phyloP scores from a whole-genome alignment of 192 early-diverging fungal species.

The Ambispora gerdemannii region DNA sequence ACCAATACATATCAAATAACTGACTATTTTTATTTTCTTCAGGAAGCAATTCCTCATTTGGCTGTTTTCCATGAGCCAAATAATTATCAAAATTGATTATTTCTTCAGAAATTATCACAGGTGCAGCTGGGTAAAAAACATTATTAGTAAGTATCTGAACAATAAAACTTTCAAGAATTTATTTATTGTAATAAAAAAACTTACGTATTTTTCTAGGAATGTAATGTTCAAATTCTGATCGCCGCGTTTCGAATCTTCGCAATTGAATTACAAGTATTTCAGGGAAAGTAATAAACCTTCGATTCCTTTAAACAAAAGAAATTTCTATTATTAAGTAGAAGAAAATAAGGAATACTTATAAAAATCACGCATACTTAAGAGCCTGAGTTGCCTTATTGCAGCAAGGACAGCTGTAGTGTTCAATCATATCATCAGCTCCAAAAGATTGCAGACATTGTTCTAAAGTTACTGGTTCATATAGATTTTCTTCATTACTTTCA shows the following conservation, averaged over 20 bases:
- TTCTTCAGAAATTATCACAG: constrained; percentile 53
- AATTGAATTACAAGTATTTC: constrained; percentile 69
- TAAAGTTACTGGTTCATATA: constrained; percentile 58
- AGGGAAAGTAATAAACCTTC: constrained; percentile 71
- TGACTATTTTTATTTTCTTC: constrained; percentile 48
- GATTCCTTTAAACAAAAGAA: constrained; percentile 39
- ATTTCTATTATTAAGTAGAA: not conserved
- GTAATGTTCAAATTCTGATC: constrained; percentile 79
- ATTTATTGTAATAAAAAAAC: not conserved
- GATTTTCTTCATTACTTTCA: constrained; percentile 16
- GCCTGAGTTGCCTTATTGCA: constrained; percentile 61
- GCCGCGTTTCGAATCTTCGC: constrained; percentile 67
- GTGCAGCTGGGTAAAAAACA: constrained; percentile 43
- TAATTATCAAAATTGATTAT: constrained; percentile 66
- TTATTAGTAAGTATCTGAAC: not conserved
- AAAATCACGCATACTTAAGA: constrained; percentile 42
- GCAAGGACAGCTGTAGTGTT: constrained; percentile 62
- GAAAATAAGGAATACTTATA: not conserved
- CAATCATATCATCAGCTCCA: constrained; percentile 50
- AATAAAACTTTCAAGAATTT: not conserved
- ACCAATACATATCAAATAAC: constrained; percentile 13
- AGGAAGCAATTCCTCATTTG: constrained; percentile 72
- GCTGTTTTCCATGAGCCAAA: constrained; percentile 61
- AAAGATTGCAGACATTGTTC: constrained; percentile 65
- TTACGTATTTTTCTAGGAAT: constrained; percentile 68